Percentiles rank a stretch among this genome's conserved stretches.
These are phyloP conservation scores for Schizosaccharomyces japonicus DNA, from an alignment of 805 yeast species.

Conservation along the genomic window DNA sequence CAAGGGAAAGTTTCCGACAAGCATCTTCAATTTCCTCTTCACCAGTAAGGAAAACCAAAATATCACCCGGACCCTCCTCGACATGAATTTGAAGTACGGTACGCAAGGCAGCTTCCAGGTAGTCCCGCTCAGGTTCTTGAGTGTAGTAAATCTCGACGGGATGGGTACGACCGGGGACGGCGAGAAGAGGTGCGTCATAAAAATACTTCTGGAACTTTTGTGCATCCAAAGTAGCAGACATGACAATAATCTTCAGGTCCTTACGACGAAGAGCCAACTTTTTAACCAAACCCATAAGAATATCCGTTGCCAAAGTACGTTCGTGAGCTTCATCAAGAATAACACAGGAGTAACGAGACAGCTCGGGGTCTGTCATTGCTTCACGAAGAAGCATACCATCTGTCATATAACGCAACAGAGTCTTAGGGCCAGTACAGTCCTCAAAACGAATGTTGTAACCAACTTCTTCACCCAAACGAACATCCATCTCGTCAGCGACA, in stretches of 20 bases:
- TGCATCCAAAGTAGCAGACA: conserved; percentile 96
- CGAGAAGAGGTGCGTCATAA: conserved; percentile 16
- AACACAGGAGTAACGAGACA: conserved; percentile 62
- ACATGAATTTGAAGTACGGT: conserved; percentile 93
- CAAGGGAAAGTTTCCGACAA: conserved; percentile 63
- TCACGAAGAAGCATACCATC: conserved; percentile 95
- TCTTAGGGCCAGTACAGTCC: conserved; percentile 55
- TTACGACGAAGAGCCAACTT: conserved; percentile 58
- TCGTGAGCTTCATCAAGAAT: conserved; percentile 96
- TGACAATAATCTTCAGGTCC: conserved; percentile 73
- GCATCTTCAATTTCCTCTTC: conserved; percentile 97
- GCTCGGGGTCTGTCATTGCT: conserved; percentile 86
- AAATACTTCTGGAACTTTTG: conserved; percentile 82
- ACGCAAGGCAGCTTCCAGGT: conserved; percentile 79
- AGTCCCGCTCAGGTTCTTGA: conserved; percentile 87
- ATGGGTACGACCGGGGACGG: conserved; percentile 94
- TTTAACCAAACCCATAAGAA: conserved; percentile 79
- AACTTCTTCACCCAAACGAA: conserved; percentile 71
- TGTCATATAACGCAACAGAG: conserved; percentile 84
- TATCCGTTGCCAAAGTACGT: conserved; percentile 89
- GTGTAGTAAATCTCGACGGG: conserved; percentile 95
- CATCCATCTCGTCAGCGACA: conserved; percentile 95
- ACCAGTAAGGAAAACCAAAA: conserved; percentile 70
- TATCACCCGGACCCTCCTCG: conserved; percentile 83
- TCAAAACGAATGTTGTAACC: conserved; percentile 92